Base-by-base conservation (phyloP, 2,329 filamentous ascomycete genomes). In the Fusarium euwallaceae region DNA sequence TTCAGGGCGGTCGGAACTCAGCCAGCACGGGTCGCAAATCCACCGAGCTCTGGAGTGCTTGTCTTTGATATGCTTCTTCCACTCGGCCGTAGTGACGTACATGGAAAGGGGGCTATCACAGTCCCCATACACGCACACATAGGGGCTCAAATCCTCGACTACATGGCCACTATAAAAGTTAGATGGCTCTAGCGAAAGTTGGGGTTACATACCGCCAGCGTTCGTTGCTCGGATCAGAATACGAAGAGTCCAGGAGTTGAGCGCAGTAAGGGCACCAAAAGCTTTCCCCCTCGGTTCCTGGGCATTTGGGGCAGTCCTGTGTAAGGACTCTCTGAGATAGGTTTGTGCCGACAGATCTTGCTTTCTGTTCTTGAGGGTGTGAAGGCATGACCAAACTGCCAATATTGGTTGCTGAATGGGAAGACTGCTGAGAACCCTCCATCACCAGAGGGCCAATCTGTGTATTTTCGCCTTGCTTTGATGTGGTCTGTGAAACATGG, bases 201-300 rank as follows among this genome's bases (percentile, higher is more conserved):
- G 20, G 55, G 8, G 9, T 2, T 4, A 2, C 58, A 16, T 61
- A 61, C 58, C 37, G 24, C 58, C 58, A 61, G n/a, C 58, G 39
- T 32, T 12, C n/a, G n/a, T n/a, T n/a, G n/a, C n/a, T n/a, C n/a
- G 24, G 11, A n/a, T 32, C 27, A 8, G 58, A 20, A 34, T 61
- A 45, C 4, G 58, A 61, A 32, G 58, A 45, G 27, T 61, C 58
- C 17, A 61, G 58, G 4, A 61, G 17, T 22, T 61, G 58, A 6
- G 37, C 58, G n/a, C 58, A 61, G 3, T 43, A 61, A 12, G 58
- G 58, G 24, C 58, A 61, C 36, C 36, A 43, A 6, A 61, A 61
- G 14, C 4, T 32, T 34, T 45, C 36, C 6, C 36, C 58, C 4
- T 32, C 24, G 3, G 36, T 5, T 4, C 36, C 58, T 3, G 58